phyloP scores from a whole-genome alignment of 2,329 filamentous ascomycete genomes.

The Talaromyces sp. region DNA sequence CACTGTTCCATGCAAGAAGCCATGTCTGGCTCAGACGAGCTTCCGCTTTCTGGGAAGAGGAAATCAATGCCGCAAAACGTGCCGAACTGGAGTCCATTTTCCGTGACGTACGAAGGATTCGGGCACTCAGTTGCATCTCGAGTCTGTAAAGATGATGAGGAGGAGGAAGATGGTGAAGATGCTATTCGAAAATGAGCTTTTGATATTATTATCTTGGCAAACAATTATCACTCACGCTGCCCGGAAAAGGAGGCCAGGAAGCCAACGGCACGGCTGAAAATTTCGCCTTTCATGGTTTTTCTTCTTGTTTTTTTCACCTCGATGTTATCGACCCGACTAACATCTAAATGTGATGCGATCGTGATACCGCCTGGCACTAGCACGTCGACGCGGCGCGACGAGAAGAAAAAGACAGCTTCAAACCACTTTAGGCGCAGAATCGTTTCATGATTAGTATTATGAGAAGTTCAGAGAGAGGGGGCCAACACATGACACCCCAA shows the following conservation, averaged over 20 bases:
- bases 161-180: not conserved
- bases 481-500: not conserved
- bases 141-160: not conserved
- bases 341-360: not conserved
- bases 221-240: not conserved
- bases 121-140: not conserved
- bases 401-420: not conserved
- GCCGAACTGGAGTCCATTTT: conserved; percentile 3
- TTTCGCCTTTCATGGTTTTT: not conserved
- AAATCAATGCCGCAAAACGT: conserved; percentile 2
- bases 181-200: not conserved
- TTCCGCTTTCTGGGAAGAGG: not conserved
- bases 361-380: not conserved
- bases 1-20: conserved; percentile 3
- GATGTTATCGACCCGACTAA: not conserved
- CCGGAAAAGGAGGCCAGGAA: not conserved
- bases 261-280: not conserved
- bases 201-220: not conserved
- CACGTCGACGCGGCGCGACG: not conserved
- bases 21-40: not conserved
- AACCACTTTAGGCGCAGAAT: too few relatives aligned
- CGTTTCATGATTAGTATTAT: too few relatives aligned
- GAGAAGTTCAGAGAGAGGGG: too few relatives aligned
- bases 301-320: not conserved
- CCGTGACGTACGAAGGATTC: not conserved